Evolutionary conservation across 768 basidiomycete species (phyloP), one percentile per base, ranked within the genome.

Genomic region (Lentinula detonsa): DNA sequence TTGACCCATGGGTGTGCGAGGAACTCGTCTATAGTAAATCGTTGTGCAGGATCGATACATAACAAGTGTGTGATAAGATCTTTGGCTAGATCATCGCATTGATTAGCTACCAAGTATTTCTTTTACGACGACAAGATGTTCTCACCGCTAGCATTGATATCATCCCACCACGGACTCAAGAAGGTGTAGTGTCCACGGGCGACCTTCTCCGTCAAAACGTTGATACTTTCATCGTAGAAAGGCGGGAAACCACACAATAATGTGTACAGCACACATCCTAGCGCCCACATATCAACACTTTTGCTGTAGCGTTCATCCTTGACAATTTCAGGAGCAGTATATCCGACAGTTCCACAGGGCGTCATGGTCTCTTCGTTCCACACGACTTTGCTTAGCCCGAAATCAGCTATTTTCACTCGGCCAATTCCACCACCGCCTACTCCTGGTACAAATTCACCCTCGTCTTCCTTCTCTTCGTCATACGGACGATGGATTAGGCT

Each of bases 281-380:
- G 77, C 2, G 97, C 97, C 97, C 97, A 99, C 97, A 98, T 98
- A 71, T 99, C 97, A 59, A 98, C 96, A 68, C 91, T 93, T 75
- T 95, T 95, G 72, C 86, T 90, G 71, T 96, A 96, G 33, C 94
- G 83, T 76, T 99, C 96, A 70, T 98, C 97, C 75, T 98, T 98
- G 67, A 99, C 97, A 63, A 99, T 99, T 75, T 99, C 97, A 5
- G 97, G 97, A 5, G 97, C 97, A 2, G 97, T 99, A 74, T 99
- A 99, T 21, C 97, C 97, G 35, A 99, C 96, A 2, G 97, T 99
- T n/a, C 97, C 97, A 69, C 97, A 99, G 21, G 97, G 97, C 13
- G 97, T 99, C 91, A 93, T 95, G 5, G 97, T 99, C 70, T 98
- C 88, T 70, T 98, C 97, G 70, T 96, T 90, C 97, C 97, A 99